Conservation (phyloP, 2,329 filamentous ascomycete genomes). For the Fusarium longipes region DNA sequence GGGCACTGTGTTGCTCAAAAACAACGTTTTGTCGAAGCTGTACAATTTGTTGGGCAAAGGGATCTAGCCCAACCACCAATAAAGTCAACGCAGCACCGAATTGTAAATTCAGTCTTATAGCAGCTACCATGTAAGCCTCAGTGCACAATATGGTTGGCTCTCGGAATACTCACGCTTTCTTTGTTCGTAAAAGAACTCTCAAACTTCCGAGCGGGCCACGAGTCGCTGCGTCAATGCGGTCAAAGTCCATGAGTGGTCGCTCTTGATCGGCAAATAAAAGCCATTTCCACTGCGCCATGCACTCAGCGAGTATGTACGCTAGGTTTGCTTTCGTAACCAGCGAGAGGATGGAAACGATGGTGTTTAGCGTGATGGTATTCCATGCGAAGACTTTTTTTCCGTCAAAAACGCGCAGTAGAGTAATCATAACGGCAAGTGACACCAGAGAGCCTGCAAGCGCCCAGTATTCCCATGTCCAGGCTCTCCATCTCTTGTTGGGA, state of each 20-base stretch:
- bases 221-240: conserved; percentile 29
- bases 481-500: conserved; percentile 1
- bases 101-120: not conserved
- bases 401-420: conserved; percentile 11
- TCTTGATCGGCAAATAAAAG: conserved; percentile 19
- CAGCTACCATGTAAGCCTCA: not conserved
- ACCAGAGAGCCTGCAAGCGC: conserved; percentile 8
- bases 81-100: conserved; percentile 26
- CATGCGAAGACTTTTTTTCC: conserved; percentile 23
- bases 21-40: conserved; percentile 8
- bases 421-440: conserved; percentile 13
- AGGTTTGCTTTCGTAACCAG: conserved; percentile 22
- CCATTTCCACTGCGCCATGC: conserved; percentile 40
- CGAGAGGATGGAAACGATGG: conserved; percentile 31
- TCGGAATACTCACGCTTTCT: conserved; percentile 16
- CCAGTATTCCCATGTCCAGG: conserved; percentile 14
- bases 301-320: conserved; percentile 16
- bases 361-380: conserved; percentile 34
- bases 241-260: conserved; percentile 35
- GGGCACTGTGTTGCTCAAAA: not conserved
- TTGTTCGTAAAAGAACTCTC: conserved; percentile 5
- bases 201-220: conserved; percentile 29
- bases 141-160: not conserved
- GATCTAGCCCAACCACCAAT: conserved; percentile 16
- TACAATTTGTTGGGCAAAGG: conserved; percentile 20